Evolutionary conservation across 1,284 basidiomycete species (phyloP), one percentile per base, ranked within the genome.

Genomic region (Boletus calvinii): DNA sequence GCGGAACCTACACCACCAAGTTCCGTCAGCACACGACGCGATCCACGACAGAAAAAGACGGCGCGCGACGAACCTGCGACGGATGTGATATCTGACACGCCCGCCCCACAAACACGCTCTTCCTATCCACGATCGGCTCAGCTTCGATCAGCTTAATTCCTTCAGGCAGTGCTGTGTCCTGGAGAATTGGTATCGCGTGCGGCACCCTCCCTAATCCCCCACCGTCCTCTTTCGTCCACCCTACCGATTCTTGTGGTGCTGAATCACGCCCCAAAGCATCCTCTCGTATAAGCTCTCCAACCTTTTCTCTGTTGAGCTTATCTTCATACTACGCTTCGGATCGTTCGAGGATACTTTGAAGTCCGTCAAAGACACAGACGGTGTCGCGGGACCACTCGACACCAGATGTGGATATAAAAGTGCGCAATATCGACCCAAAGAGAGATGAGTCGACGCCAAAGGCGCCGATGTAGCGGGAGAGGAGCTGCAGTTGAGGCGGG

Each of bases 341-440:
- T 24, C 77, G 74, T 46, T 89, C 84, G 40, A 88, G 72, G n/a
- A 89, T 83, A 65, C 80, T 84, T 63, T 92, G 87, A 10, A 94
- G 72, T 10, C 93, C 92, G 59, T 96, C 93, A 65, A 95, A 96
- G 13, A 95, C 89, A 62, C 90, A 92, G 12, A 92, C 84, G 1
- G 78, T 78, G 46, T 86, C 91, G 17, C 83, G 73, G 1, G 75
- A 74, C 81, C 88, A 94, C 53, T 90, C 83, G 9, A 90, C 80
- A 6, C 89, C 90, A 45, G 78, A 80, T 17, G 77, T 67, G 1
- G 91, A 90, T 53, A 94, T 92, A 69, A 84, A 95, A 0, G 90
- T 94, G 35, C 88, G 82, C 9, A 94, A 78, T 31, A 94, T 78
- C 9, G 80, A 79, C 17, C 91, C 91, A 65, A 94, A 92, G 15